Conservation (phyloP, 371 early-diverging fungal genomes). For the Rhizopus arrhizus region DNA sequence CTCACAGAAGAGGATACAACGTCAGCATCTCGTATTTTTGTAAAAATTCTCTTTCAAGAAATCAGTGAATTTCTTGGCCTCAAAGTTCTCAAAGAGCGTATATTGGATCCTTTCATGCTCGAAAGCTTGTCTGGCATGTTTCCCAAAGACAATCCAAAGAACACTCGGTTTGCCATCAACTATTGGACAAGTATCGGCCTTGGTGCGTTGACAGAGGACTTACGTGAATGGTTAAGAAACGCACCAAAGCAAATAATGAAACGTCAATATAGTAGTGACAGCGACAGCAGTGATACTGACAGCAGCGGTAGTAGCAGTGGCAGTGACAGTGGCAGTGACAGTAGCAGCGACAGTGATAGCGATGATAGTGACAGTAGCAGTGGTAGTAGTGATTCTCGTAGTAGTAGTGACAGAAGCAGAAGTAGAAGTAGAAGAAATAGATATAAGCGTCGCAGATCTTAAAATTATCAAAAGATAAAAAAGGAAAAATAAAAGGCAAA, state of each 20-base stretch:
- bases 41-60: constrained; percentile 94
- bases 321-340: constrained; percentile 23
- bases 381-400: not conserved
- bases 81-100: constrained; percentile 72
- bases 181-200: constrained; percentile 95
- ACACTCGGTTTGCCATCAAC: constrained; percentile 96
- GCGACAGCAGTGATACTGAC: constrained; percentile 17
- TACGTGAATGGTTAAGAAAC: constrained; percentile 81
- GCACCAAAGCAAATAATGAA: constrained; percentile 62
- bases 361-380: constrained; percentile 7
- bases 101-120: constrained; percentile 66
- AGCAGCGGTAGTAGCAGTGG: constrained; percentile 17
- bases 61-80: constrained; percentile 85
- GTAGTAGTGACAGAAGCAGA: not conserved
- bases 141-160: constrained; percentile 84
- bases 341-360: constrained; percentile 14
- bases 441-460: not conserved
- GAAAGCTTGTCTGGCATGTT: constrained; percentile 84
- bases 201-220: constrained; percentile 90
- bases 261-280: constrained; percentile 29
- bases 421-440: not conserved
- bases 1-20: constrained; percentile 94
- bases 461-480: not conserved
- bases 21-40: constrained; percentile 94
- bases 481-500: not conserved